Percentiles rank a stretch among this genome's conserved stretches.
Evolutionary conservation across 2,329 filamentous ascomycete species (phyloP).

Genomic region (Eurotiales sp.): DNA sequence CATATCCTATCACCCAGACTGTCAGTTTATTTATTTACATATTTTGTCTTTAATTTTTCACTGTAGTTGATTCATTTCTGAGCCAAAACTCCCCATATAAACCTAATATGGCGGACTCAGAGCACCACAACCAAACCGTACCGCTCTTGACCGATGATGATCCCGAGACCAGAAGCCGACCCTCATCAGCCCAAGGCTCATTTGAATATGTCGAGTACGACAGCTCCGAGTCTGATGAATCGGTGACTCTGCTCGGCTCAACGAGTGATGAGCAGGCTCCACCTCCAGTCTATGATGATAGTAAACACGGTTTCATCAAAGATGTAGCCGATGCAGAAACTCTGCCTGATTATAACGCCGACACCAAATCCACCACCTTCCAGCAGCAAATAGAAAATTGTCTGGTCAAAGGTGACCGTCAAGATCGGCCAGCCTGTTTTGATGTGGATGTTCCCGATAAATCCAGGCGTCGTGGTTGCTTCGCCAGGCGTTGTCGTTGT

Average conservation of each 20-base stretch:
- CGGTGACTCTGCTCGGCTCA: neutral
- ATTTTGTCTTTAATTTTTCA: no score
- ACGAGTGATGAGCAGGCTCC: neutral
- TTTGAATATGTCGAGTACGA: slow-evolving; percentile 2
- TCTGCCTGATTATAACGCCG: slow-evolving; percentile 6
- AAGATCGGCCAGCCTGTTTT: no score
- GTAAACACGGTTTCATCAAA: neutral
- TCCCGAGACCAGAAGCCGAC: neutral
- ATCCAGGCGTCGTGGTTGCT: slow-evolving; percentile 4
- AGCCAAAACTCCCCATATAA: no score
- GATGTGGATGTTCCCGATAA: no score
- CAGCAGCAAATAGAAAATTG: neutral
- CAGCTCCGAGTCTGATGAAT: slow-evolving; percentile 3
- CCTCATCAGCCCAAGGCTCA: neutral
- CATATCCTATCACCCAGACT: no score
- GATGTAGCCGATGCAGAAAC: slow-evolving; percentile 4
- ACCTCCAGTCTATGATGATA: neutral
- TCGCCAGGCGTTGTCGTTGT: slow-evolving; percentile 1
- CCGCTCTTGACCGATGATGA: slow-evolving; percentile 3
- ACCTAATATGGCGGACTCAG: slow-evolving; percentile 1
- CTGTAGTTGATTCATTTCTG: no score
- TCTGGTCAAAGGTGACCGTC: neutral
- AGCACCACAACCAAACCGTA: neutral
- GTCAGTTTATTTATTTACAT: no score
- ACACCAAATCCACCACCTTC: neutral